phyloP scores from a whole-genome alignment of 108 stramenopile species.

The Ochromonas danica region DNA sequence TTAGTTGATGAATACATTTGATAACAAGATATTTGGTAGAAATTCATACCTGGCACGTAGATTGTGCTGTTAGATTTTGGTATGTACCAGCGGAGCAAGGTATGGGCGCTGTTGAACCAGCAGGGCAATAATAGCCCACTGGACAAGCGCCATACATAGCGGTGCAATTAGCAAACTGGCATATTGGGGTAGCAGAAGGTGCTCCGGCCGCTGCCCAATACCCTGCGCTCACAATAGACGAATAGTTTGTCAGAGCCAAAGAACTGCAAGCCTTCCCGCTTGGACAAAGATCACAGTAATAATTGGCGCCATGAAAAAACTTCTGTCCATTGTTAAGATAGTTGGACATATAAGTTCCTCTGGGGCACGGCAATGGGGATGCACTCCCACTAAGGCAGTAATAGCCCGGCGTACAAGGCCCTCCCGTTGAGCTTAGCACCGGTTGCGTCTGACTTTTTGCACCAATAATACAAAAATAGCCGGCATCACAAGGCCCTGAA shows the following conservation, averaged over 20 bases:
- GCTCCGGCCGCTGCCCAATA: not conserved
- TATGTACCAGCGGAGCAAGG: conserved; percentile 45
- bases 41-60: not conserved
- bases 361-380: not conserved
- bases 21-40: not conserved
- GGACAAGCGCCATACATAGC: conserved; percentile 45
- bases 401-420: not conserved
- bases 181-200: conserved; percentile 2
- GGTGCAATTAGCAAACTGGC: conserved; percentile 25
- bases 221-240: not conserved
- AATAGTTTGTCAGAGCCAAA: not conserved
- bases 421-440: not conserved
- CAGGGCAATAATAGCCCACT: conserved; percentile 56
- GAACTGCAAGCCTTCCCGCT: conserved; percentile 34
- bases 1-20: not conserved
- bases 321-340: not conserved
- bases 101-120: conserved; percentile 42
- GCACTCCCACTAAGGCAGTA: not conserved
- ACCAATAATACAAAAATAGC: not conserved
- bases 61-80: not conserved
- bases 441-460: not conserved
- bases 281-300: conserved; percentile 36
- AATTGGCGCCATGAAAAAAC: conserved; percentile 8
- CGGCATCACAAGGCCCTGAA: conserved; percentile 43
- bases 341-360: not conserved